Conservation (phyloP, 179 eudicot genomes). For the Kewa caespitosa region DNA sequence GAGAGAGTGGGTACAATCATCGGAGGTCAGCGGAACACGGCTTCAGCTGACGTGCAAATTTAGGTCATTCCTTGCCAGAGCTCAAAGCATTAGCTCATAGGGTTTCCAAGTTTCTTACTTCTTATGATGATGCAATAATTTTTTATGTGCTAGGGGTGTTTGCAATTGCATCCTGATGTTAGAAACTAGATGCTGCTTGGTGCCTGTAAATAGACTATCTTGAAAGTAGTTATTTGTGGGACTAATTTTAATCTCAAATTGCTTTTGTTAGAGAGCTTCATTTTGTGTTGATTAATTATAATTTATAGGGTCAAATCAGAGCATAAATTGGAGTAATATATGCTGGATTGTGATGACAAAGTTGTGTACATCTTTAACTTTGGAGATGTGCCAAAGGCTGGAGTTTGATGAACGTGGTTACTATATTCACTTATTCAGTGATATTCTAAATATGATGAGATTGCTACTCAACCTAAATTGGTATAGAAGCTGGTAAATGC, state of each 20-base stretch:
- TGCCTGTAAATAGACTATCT: conserved; percentile 10
- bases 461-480: background rate
- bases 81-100: conserved; percentile 1
- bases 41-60: conserved; percentile 23
- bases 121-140: background rate
- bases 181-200: background rate
- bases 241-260: background rate
- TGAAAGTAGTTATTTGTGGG: conserved; percentile 5
- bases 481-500: background rate
- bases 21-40: conserved; percentile 48
- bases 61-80: background rate
- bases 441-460: too few relatives aligned
- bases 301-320: too few relatives aligned
- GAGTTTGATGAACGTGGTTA: too few relatives aligned
- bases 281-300: too few relatives aligned
- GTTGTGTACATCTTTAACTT: too few relatives aligned
- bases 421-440: too few relatives aligned
- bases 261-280: background rate
- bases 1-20: conserved; percentile 91
- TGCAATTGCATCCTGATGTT: background rate
- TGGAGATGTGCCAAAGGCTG: too few relatives aligned
- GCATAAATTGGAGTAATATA: too few relatives aligned
- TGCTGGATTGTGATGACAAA: too few relatives aligned
- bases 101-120: conserved; percentile 1
- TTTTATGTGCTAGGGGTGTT: background rate